Conservation (phyloP, 139 green algal genomes). For the Tetraselmis chui region DNA sequence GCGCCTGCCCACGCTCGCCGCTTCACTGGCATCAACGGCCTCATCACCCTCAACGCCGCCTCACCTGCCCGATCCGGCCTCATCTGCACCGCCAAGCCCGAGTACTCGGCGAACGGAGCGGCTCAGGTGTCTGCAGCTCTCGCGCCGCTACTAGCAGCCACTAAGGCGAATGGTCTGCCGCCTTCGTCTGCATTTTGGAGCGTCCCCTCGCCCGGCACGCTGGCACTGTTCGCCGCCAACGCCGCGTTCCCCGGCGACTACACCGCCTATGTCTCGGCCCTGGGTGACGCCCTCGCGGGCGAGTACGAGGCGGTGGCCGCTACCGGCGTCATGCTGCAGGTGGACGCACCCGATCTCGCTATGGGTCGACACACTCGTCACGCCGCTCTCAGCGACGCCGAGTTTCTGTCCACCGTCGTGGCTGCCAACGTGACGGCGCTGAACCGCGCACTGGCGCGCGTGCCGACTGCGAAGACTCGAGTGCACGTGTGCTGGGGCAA, state of each 20-base stretch:
- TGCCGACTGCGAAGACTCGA: not conserved
- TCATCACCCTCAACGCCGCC: not conserved
- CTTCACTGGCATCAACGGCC: not conserved
- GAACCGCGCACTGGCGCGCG: not conserved
- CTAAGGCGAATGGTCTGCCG: not conserved
- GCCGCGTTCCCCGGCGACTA: not conserved
- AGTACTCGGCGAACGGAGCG: not conserved
- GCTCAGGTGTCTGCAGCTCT: not conserved
- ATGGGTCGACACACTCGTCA: not conserved
- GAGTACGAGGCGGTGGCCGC: not conserved
- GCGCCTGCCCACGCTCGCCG: not conserved
- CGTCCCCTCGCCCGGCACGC: not conserved
- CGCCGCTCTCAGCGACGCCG: not conserved
- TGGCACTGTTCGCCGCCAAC: slow-evolving; percentile 1
- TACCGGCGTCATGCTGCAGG: slow-evolving; percentile 1
- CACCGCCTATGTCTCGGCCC: not conserved
- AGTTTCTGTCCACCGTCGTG: not conserved
- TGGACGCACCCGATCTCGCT: not conserved
- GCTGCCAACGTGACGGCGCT: not conserved
- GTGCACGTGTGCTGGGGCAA: slow-evolving; percentile 3
- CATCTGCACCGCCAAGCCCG: not conserved
- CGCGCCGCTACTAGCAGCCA: not conserved
- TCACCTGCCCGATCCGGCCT: not conserved
- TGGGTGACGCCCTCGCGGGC: not conserved
- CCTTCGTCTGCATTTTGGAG: not conserved